Conservation (phyloP, 2,329 filamentous ascomycete species). For the Monilinia vaccinii-corymbosi region DNA sequence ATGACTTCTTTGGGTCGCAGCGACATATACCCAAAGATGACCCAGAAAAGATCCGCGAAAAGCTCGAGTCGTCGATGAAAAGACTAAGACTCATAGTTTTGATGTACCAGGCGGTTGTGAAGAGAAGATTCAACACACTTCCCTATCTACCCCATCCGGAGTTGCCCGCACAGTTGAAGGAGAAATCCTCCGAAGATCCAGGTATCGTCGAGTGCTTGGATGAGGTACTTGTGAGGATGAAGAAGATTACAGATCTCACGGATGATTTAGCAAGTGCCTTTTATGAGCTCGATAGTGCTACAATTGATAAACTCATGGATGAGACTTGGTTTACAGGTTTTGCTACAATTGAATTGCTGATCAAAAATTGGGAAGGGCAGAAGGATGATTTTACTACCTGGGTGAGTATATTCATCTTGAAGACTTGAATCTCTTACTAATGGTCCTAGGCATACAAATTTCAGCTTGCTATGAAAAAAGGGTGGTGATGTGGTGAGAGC, state of each 20-base stretch:
- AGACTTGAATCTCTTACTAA: conserved; percentile 4
- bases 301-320: conserved; percentile 50
- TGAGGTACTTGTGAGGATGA: conserved; percentile 45
- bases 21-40: conserved; percentile 55
- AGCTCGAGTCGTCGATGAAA: conserved; percentile 55
- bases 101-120: conserved; percentile 60
- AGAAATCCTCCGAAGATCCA: conserved; percentile 12
- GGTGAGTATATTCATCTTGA: conserved; percentile 32
- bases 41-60: conserved; percentile 52
- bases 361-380: conserved; percentile 51
- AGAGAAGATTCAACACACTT: conserved; percentile 57
- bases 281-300: conserved; percentile 55
- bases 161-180: conserved; percentile 26
- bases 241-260: conserved; percentile 54
- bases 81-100: conserved; percentile 58
- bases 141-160: conserved; percentile 36
- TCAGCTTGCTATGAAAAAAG: conserved; percentile 24
- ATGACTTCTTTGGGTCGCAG: conserved; percentile 57
- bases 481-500: not conserved
- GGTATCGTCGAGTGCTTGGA: conserved; percentile 39
- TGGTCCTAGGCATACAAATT: conserved; percentile 23
- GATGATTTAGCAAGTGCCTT: conserved; percentile 64
- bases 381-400: conserved; percentile 73
- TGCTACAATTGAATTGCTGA: conserved; percentile 45
- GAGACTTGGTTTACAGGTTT: conserved; percentile 53